Percentiles rank a stretch among this genome's conserved stretches.
Evolutionary conservation across 2,329 filamentous ascomycete species (phyloP).

Genomic region (Xenosphaeropsis pyriputrescens): DNA sequence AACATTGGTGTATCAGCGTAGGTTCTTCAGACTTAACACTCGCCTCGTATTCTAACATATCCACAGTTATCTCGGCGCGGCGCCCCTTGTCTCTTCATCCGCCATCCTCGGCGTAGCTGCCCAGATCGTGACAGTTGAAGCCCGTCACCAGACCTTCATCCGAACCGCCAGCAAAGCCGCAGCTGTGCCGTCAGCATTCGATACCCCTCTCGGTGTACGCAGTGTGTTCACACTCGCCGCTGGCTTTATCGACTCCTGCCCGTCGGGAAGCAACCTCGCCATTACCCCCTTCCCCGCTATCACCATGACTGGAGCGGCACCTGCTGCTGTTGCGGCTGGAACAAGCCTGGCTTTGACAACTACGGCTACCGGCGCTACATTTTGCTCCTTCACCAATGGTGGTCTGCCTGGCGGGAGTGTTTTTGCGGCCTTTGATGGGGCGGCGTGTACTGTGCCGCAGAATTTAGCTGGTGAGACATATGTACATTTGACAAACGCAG

Average conservation of each 20-base stretch:
- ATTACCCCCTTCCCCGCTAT: constrained; percentile 48
- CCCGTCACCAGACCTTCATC: constrained; percentile 61
- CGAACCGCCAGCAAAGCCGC: constrained; percentile 40
- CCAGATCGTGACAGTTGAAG: constrained; percentile 58
- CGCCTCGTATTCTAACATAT: not conserved
- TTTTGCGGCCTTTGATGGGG: constrained; percentile 40
- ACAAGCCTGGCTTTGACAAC: constrained; percentile 32
- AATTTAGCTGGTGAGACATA: constrained; percentile 50
- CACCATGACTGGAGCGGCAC: constrained; percentile 29
- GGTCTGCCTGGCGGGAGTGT: constrained; percentile 38
- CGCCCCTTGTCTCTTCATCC: constrained; percentile 43
- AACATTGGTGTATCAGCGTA: constrained; percentile 62
- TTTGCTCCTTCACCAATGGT: constrained; percentile 56
- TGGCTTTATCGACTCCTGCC: constrained; percentile 58
- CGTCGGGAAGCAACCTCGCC: constrained; percentile 45
- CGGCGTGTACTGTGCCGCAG: constrained; percentile 45
- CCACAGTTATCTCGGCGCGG: constrained; percentile 48
- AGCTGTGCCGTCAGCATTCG: constrained; percentile 54
- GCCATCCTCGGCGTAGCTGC: constrained; percentile 51
- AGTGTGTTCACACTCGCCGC: constrained; percentile 62
- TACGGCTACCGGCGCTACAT: constrained; percentile 34
- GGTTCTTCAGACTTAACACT: constrained; percentile 4
- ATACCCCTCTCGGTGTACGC: constrained; percentile 51
- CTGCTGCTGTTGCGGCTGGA: constrained; percentile 23
- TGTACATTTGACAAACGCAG: constrained; percentile 45